Evolutionary conservation across 176 grass and related monocot species (phyloP).

Genomic region (Hordeum vulgare): DNA sequence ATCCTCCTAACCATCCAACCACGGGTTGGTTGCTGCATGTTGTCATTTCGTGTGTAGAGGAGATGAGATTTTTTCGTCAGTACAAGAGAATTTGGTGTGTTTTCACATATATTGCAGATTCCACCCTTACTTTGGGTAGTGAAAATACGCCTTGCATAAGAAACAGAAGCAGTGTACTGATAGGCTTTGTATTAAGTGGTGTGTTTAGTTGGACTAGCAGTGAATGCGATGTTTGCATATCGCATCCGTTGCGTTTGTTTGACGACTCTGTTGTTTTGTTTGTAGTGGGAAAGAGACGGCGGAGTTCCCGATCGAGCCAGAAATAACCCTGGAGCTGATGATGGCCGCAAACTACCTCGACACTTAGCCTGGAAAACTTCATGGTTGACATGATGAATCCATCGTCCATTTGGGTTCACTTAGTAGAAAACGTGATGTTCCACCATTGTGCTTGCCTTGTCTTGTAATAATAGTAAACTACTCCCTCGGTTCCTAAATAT

Average conservation of each 20-base stretch:
- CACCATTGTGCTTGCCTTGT: neutral
- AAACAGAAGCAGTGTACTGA: neutral
- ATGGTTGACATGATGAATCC: neutral
- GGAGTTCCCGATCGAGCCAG: conserved; percentile 74
- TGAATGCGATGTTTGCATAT: neutral
- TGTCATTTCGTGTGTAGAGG: no score
- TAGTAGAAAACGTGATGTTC: neutral
- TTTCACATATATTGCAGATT: neutral
- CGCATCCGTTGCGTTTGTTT: neutral
- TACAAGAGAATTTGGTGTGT: neutral
- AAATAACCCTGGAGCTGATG: conserved; percentile 90
- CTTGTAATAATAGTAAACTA: neutral
- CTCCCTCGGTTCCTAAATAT: no score
- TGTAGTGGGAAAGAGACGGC: conserved; percentile 76
- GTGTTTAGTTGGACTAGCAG: neutral
- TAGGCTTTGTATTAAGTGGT: neutral
- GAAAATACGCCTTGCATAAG: neutral
- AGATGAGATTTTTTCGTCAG: neutral
- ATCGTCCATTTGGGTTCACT: neutral
- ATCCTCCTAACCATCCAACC: no score
- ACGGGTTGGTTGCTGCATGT: no score
- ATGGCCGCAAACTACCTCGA: conserved; percentile 97
- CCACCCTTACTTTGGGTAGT: neutral
- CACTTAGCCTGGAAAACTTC: conserved; percentile 9
- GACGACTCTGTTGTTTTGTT: neutral